Conservation (phyloP, 805 yeast species). For the Metahyphopichia silvanorum region DNA sequence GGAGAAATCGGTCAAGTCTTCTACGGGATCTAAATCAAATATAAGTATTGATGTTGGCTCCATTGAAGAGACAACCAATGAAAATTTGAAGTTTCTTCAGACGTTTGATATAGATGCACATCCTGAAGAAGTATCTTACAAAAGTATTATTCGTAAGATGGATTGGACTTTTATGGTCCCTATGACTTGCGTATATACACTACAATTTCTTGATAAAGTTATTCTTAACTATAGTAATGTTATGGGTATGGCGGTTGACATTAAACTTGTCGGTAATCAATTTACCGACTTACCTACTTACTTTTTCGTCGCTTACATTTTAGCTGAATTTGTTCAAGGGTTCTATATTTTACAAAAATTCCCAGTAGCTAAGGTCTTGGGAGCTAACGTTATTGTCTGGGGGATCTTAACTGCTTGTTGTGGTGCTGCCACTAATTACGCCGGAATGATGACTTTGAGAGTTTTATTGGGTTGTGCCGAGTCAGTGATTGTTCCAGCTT, state of each 20-base stretch:
- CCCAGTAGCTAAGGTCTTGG: conserved; percentile 11
- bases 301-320: conserved; percentile 13
- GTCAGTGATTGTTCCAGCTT: conserved; percentile 12
- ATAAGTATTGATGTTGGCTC: too few species aligned
- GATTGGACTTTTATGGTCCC: conserved; percentile 10
- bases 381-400: conserved; percentile 11
- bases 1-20: too few species aligned
- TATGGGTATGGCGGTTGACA: conserved; percentile 12
- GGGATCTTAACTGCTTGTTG: conserved; percentile 10
- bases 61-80: too few species aligned
- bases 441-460: conserved; percentile 10
- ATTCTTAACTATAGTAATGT: conserved; percentile 13
- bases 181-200: conserved; percentile 10
- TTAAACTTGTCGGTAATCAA: conserved; percentile 11
- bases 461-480: conserved; percentile 12
- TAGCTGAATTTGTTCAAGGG: conserved; percentile 13
- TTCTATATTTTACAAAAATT: conserved; percentile 10
- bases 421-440: conserved; percentile 10
- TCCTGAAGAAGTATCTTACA: conserved; percentile 10
- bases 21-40: too few species aligned
- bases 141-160: conserved; percentile 9
- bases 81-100: conserved; percentile 10
- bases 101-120: conserved; percentile 13
- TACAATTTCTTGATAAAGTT: conserved; percentile 15
- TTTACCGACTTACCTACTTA: conserved; percentile 12